Evolutionary conservation across 768 basidiomycete species (phyloP).

Genomic region (Psilocybe subaeruginosa): DNA sequence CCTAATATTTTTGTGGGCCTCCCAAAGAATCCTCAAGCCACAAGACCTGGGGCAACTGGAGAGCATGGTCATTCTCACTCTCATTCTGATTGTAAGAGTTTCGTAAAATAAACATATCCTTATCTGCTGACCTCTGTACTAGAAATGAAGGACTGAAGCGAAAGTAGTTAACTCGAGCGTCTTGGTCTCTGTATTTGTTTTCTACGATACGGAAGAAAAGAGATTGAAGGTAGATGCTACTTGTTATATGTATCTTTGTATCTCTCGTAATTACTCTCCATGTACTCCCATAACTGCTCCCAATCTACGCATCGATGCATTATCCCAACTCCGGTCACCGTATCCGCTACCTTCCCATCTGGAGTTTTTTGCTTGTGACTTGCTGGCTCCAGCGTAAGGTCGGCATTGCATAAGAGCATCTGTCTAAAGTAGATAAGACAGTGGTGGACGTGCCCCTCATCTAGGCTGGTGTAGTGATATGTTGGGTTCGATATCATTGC

Average conservation of each 20-base stretch:
- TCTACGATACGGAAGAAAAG: no score
- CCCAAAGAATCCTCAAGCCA: not conserved
- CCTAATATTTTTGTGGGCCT: slow-evolving; percentile 6
- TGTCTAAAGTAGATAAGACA: slow-evolving; percentile 29
- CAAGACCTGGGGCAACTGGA: not conserved
- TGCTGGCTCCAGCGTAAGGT: slow-evolving; percentile 25
- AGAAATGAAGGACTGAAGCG: no score
- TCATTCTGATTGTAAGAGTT: no score
- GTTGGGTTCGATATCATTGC: slow-evolving; percentile 3
- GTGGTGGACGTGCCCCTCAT: slow-evolving; percentile 13
- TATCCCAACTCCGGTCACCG: not conserved
- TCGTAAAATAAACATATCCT: no score
- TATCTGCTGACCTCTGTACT: no score
- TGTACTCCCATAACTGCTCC: slow-evolving; percentile 26
- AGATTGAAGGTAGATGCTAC: not conserved
- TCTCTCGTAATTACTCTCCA: slow-evolving; percentile 23
- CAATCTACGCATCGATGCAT: slow-evolving; percentile 30
- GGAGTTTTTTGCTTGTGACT: slow-evolving; percentile 22
- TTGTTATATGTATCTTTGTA: slow-evolving; percentile 3
- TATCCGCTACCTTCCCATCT: no score
- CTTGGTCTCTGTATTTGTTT: no score
- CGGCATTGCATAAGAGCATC: slow-evolving; percentile 25
- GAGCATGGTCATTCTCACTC: no score
- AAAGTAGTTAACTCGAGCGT: no score
- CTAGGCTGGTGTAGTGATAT: not conserved